These are phyloP conservation scores for Solanum infundibuliforme DNA, from an alignment of 257 asterid species.

Conservation along the genomic window DNA sequence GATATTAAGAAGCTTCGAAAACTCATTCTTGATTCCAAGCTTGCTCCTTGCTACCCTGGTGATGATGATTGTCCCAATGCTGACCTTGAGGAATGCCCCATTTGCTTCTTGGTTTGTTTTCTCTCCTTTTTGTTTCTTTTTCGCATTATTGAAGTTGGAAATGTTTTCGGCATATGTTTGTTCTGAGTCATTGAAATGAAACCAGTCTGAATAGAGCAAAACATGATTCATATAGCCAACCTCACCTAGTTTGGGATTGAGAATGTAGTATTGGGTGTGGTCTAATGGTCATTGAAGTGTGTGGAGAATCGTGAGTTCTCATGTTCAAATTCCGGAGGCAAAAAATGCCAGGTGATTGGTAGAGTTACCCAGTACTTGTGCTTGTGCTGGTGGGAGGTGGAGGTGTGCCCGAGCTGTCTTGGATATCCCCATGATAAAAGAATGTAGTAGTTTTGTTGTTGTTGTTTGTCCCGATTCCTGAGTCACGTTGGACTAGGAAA, in stretches of 20 bases:
- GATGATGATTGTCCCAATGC: constrained; percentile 64
- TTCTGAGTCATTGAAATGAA: neutral
- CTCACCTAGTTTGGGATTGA: neutral
- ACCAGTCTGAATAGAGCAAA: neutral
- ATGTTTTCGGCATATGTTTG: neutral
- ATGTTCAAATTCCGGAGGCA: neutral
- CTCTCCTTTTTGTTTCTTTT: neutral
- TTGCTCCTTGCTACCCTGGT: constrained; percentile 98
- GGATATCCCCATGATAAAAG: neutral
- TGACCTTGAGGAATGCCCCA: constrained; percentile 96
- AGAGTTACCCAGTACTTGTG: neutral
- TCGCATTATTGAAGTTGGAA: neutral
- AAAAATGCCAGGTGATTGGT: neutral
- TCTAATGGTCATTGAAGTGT: neutral
- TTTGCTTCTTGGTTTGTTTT: constrained; percentile 93
- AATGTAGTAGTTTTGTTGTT: neutral
- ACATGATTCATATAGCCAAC: neutral
- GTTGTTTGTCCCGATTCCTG: neutral
- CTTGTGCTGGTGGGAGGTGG: neutral
- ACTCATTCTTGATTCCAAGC: constrained; percentile 84
- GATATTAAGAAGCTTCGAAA: constrained; percentile 95
- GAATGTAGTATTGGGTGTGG: neutral
- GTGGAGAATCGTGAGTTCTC: neutral
- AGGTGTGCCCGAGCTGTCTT: neutral
- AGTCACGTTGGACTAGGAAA: neutral